phyloP scores from a whole-genome alignment of 495 filamentous ascomycete genomes.

The Podospora comata region DNA sequence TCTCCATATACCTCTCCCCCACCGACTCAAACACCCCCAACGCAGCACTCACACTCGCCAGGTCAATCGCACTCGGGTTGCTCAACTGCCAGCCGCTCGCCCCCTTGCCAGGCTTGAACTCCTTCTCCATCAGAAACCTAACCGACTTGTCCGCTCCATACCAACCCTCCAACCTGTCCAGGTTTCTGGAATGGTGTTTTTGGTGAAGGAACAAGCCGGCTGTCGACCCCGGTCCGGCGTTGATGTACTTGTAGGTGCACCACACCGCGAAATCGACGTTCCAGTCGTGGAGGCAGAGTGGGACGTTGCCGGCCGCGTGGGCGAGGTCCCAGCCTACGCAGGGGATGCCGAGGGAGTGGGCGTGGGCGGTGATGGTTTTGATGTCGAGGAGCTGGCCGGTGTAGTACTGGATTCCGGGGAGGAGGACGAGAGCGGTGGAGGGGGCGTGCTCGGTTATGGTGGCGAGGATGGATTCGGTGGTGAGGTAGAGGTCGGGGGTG shows the following conservation, averaged over 20 bases:
- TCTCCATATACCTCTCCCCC: slow-evolving; percentile 46
- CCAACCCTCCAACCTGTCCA: slow-evolving; percentile 66
- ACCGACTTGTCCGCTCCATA: slow-evolving; percentile 73
- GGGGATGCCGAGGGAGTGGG: slow-evolving; percentile 67
- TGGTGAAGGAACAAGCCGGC: slow-evolving; percentile 83
- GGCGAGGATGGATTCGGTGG: slow-evolving; percentile 66
- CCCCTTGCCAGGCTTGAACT: slow-evolving; percentile 66
- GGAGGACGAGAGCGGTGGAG: slow-evolving; percentile 71
- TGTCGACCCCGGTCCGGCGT: slow-evolving; percentile 80
- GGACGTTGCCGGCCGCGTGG: slow-evolving; percentile 86
- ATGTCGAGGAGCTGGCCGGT: slow-evolving; percentile 89
- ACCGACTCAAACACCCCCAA: slow-evolving; percentile 73
- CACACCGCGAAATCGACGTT: slow-evolving; percentile 91
- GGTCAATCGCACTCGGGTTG: slow-evolving; percentile 61
- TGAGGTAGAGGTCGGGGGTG: slow-evolving; percentile 49
- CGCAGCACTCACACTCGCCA: slow-evolving; percentile 65
- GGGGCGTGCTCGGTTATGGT: slow-evolving; percentile 77
- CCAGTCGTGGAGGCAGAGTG: slow-evolving; percentile 80
- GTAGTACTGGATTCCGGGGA: slow-evolving; percentile 91
- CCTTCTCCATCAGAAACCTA: slow-evolving; percentile 72
- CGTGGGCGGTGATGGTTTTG: slow-evolving; percentile 70
- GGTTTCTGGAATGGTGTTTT: slow-evolving; percentile 45
- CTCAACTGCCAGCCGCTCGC: slow-evolving; percentile 63
- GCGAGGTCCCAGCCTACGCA: slow-evolving; percentile 87
- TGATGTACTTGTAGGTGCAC: slow-evolving; percentile 97